Base-by-base conservation (phyloP, 1,284 basidiomycete genomes). In the Rhodotorula sp. region DNA sequence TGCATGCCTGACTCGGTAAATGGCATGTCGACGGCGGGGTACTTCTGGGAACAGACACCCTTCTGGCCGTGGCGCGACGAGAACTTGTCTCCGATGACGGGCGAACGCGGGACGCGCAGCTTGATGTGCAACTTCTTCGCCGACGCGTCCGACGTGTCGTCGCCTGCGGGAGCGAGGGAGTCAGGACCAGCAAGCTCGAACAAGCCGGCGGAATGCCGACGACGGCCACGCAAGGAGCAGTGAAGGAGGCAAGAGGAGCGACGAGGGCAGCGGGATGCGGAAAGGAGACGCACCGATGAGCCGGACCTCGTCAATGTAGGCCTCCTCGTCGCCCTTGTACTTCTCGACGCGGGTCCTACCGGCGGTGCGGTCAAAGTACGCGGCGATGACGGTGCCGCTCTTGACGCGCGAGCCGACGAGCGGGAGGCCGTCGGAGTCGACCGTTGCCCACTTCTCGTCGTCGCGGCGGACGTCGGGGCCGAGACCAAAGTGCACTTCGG, bases 81-180 rank as follows among this genome's bases (percentile, higher is more conserved):
- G 83, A 99, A 99, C 84, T 99, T 99, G 86, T 99, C 97, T 59
- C 97, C 97, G 66, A 99, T 99, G 70, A 98, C 94, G 54, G 97
- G 97, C 15, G 94, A 88, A 79, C 97, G 92, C 34, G 94, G 91
- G 78, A 99, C 92, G 48, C 97, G 89, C 57, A 99, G 85, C 55
- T 93, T 97, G 82, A 99, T 86, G 78, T 99, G 94, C 61, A 99
- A 85, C 83, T 96, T 97, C 46, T 96, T 93, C 37, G 94, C 86
- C 82, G 95, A 92, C 10, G 87, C 85, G 79, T 97, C 94, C 36
- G 92, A 91, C 8, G 88, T 85, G 80, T 99, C 97, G 72, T 88
- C 88, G 53, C 92, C 91, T 94, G 63, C 13, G 17, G 32, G 22
- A 37, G 36, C 51, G 19, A 48, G 32, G 25, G 25, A 36, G n/a